Evolutionary conservation across 2,329 filamentous ascomycete genomes (phyloP), one percentile per base, ranked within the genome.

Genomic region (Arthrobotrys sinensis): DNA sequence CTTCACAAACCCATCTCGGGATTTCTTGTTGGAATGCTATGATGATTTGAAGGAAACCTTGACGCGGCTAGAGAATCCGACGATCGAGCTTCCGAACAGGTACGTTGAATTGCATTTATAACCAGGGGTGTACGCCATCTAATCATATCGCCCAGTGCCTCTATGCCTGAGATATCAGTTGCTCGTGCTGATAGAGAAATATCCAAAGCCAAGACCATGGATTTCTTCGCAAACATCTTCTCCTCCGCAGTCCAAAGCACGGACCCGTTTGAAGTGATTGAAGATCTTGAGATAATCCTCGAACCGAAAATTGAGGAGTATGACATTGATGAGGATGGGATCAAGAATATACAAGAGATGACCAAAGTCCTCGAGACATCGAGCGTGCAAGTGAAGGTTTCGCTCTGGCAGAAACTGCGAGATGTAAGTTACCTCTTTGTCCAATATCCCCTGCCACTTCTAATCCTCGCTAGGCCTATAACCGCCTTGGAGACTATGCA

Each of bases 151-250:
- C 45, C 11, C 28, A 75, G 97, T 82, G 89, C 90, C 0, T 89
- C 94, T 19, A 97, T 99, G 91, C 90, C 93, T 0, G 92, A 96
- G 79, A 89, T 99, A 62, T 97, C 95, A 0, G 85, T 90, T 1
- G 88, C 89, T n/a, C 93, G 93, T 0, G 91, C 96, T 6, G 94
- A 98, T 80, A 91, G 93, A 68, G 95, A 99, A 83, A 91, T 97
- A 28, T 95, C 93, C 11, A 94, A 94, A 82, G 88, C 98, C 38
- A 97, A 93, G 12, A 98, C 95, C 0, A 96, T 97, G 89, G 95
- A 97, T 82, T 98, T 98, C 84, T 98, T 99, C 84, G 88, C 94
- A 63, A 93, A 91, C 43, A 89, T 99, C 0, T 98, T 98, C 83
- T 92, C 93, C 76, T 91, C 94, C 21, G 80, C 81, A 1, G 66